phyloP scores from a whole-genome alignment of 1,139 yeast genomes.

The Hemisphaericaspora lyxosophila region DNA sequence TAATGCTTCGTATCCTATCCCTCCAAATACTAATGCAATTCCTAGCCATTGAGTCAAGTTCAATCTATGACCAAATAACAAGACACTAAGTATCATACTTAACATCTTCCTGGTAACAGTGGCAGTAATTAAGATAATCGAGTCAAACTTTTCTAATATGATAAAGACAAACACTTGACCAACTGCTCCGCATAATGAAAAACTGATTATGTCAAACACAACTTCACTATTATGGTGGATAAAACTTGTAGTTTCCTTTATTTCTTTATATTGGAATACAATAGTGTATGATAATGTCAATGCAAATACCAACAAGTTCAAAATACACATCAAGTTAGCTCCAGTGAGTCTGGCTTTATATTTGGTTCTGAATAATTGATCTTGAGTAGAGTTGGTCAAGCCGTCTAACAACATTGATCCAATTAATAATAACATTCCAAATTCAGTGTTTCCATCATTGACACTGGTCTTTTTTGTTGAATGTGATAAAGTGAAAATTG shows the following conservation, averaged over 20 bases:
- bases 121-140: constrained; percentile 81
- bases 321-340: constrained; percentile 81
- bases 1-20: constrained; percentile 42
- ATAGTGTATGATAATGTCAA: constrained; percentile 42
- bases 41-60: constrained; percentile 73
- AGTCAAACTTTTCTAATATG: constrained; percentile 81
- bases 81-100: constrained; percentile 86
- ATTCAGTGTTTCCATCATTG: constrained; percentile 41
- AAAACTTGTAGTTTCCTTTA: constrained; percentile 49
- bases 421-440: constrained; percentile 62
- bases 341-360: constrained; percentile 43
- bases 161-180: constrained; percentile 92
- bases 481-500: constrained; percentile 63
- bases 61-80: constrained; percentile 78
- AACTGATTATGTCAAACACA: constrained; percentile 58
- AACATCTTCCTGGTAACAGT: constrained; percentile 96
- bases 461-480: constrained; percentile 18
- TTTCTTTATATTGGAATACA: constrained; percentile 48
- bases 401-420: constrained; percentile 83
- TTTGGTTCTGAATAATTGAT: constrained; percentile 61
- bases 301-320: constrained; percentile 59
- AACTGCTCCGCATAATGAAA: constrained; percentile 79
- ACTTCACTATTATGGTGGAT: constrained; percentile 42
- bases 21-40: constrained; percentile 74
- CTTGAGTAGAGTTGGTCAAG: constrained; percentile 90